These are phyloP conservation scores for Scutellaria baicalensis DNA, from an alignment of 257 asterid species.

Conservation along the genomic window DNA sequence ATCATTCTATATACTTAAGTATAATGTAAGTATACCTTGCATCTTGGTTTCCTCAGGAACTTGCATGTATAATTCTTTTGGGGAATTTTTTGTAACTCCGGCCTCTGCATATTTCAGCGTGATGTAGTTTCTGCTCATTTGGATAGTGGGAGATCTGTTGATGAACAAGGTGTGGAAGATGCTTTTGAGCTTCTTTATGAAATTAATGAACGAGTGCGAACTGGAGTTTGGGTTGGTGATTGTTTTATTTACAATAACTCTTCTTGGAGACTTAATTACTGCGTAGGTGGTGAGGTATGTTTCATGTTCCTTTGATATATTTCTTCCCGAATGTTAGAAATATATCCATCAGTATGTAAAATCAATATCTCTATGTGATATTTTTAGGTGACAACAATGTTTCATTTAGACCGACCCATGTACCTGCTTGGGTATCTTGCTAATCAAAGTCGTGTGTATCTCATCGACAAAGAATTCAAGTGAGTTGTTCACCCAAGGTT, in stretches of 20 bases:
- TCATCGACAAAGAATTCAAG: slow-evolving; percentile 96
- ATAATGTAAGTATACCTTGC: slow-evolving; percentile 41
- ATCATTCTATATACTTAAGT: slow-evolving; percentile 75
- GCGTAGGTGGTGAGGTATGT: slow-evolving; percentile 97
- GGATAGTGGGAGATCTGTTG: slow-evolving; percentile 82
- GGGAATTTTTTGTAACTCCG: slow-evolving; percentile 3
- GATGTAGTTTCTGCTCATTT: slow-evolving; percentile 91
- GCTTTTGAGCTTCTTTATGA: slow-evolving; percentile 96
- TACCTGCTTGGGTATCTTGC: slow-evolving; percentile 97
- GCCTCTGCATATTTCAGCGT: slow-evolving; percentile 51
- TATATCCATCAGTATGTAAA: slow-evolving; percentile 2
- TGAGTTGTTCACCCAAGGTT: slow-evolving; percentile 34
- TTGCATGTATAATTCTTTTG: not conserved
- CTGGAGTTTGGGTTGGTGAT: slow-evolving; percentile 99
- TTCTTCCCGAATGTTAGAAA: slow-evolving; percentile 4
- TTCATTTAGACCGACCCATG: slow-evolving; percentile 96
- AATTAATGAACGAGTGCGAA: slow-evolving; percentile 88
- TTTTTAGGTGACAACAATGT: slow-evolving; percentile 88
- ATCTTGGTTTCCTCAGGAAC: slow-evolving; percentile 12
- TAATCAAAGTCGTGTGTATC: slow-evolving; percentile 82
- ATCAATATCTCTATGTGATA: slow-evolving; percentile 3
- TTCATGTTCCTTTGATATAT: not conserved
- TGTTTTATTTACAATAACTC: slow-evolving; percentile 94
- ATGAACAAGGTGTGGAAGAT: slow-evolving; percentile 96
- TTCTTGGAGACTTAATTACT: slow-evolving; percentile 95